Conservation (phyloP, 139 green algal genomes). For the Chlorokybus atmophyticus region DNA sequence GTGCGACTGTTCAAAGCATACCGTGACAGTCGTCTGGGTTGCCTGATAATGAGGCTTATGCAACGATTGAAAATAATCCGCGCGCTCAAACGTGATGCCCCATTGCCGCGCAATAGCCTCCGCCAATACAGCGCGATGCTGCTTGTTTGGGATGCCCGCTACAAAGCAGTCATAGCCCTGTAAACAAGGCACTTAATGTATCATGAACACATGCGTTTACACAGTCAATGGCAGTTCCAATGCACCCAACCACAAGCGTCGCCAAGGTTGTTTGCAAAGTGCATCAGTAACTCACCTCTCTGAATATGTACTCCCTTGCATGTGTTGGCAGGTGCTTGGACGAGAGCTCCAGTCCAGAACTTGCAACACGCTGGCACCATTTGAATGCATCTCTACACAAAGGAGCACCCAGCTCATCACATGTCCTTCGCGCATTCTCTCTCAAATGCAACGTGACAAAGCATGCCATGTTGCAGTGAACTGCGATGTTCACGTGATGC, state of each 20-base stretch:
- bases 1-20: too few species aligned
- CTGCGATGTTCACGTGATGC: too few species aligned
- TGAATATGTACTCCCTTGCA: slow-evolving; percentile 25
- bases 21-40: too few species aligned
- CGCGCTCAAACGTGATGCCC: slow-evolving; percentile 6
- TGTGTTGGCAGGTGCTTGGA: not conserved
- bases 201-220: too few species aligned
- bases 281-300: slow-evolving; percentile 34
- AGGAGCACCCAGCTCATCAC: too few species aligned
- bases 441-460: too few species aligned
- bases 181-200: not conserved
- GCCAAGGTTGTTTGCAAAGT: too few species aligned
- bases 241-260: too few species aligned
- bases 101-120: slow-evolving; percentile 7
- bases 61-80: slow-evolving; percentile 18
- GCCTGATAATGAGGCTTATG: too few species aligned
- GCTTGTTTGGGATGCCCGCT: slow-evolving; percentile 9
- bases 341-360: slow-evolving; percentile 6
- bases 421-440: too few species aligned
- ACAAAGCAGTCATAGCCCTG: slow-evolving; percentile 49
- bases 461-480: too few species aligned
- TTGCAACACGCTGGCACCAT: slow-evolving; percentile 45
- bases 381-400: slow-evolving; percentile 71
- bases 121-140: slow-evolving; percentile 1
- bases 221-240: too few species aligned